A percentile compares a stretch with the other conserved stretches of the same genome.
phyloP scores from a whole-genome alignment of 352 stramenopile species.

The Phytopythium helicoides region DNA sequence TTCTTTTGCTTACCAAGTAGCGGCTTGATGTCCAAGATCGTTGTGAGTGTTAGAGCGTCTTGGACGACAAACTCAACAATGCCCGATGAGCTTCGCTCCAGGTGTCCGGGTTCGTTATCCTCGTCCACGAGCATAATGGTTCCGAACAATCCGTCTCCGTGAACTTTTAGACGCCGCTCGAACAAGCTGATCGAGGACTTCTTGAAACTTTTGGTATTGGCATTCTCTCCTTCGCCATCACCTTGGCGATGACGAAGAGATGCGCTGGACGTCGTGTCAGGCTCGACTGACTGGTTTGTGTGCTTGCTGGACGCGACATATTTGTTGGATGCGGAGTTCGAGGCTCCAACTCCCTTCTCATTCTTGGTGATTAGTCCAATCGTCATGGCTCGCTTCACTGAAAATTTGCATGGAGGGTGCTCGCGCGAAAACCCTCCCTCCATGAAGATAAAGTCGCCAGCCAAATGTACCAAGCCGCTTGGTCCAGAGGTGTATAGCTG shows the following conservation, averaged over 20 bases:
- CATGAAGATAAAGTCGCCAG: constrained; percentile 21
- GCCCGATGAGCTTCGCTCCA: not conserved
- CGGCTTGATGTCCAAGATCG: constrained; percentile 33
- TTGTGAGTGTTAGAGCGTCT: constrained; percentile 23
- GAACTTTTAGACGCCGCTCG: constrained; percentile 16
- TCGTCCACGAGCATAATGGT: constrained; percentile 24
- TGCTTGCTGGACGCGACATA: not conserved
- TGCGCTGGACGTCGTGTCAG: not conserved
- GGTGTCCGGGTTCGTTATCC: constrained; percentile 12
- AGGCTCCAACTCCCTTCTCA: not conserved
- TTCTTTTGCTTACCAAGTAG: constrained; percentile 14
- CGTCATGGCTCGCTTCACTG: constrained; percentile 4
- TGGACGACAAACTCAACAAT: constrained; percentile 18
- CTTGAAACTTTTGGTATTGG: not conserved
- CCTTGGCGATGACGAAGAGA: not conserved
- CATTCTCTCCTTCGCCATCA: not conserved
- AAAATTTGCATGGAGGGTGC: not conserved
- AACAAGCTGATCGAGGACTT: constrained; percentile 22
- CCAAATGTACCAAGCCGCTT: constrained; percentile 16
- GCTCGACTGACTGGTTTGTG: constrained; percentile 1
- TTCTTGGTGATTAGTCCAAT: constrained; percentile 8
- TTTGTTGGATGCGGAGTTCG: not conserved
- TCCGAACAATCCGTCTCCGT: constrained; percentile 15
- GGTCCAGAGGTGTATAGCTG: constrained; percentile 24
- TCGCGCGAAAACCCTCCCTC: not conserved